Percentiles rank a stretch among this genome's conserved stretches.
phyloP scores from a whole-genome alignment of 2,329 filamentous ascomycete species.

The Elsinoe necatrix region DNA sequence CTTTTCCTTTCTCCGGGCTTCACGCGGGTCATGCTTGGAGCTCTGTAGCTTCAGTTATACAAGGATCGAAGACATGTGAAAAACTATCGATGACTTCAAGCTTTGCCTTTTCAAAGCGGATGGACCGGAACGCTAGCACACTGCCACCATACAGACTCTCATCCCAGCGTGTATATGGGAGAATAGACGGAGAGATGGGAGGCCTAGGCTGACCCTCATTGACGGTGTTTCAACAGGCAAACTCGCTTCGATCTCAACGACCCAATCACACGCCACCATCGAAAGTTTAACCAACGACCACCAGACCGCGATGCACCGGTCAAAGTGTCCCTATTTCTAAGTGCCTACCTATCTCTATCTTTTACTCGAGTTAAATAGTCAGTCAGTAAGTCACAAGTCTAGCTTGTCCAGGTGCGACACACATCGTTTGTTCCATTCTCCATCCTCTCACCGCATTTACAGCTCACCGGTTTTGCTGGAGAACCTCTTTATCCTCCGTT shows the following conservation, averaged over 20 bases:
- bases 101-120: background rate
- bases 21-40: constrained; percentile 11
- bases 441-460: background rate
- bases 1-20: constrained; percentile 14
- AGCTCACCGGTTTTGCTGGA: background rate
- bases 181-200: background rate
- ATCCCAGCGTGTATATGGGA: background rate
- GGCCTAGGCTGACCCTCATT: background rate
- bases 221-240: background rate
- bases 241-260: constrained; percentile 4
- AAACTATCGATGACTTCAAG: background rate
- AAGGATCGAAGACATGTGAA: background rate
- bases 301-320: background rate
- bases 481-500: background rate
- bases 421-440: background rate
- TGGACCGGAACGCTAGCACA: background rate
- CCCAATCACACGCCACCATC: constrained; percentile 4
- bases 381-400: background rate
- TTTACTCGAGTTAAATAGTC: background rate
- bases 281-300: constrained; percentile 4
- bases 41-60: background rate
- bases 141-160: background rate
- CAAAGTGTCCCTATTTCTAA: background rate
- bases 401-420: background rate
- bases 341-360: background rate